These are phyloP conservation scores for Biscogniauxia sp. DNA, from an alignment of 2,329 filamentous ascomycete species.

Conservation along the genomic window DNA sequence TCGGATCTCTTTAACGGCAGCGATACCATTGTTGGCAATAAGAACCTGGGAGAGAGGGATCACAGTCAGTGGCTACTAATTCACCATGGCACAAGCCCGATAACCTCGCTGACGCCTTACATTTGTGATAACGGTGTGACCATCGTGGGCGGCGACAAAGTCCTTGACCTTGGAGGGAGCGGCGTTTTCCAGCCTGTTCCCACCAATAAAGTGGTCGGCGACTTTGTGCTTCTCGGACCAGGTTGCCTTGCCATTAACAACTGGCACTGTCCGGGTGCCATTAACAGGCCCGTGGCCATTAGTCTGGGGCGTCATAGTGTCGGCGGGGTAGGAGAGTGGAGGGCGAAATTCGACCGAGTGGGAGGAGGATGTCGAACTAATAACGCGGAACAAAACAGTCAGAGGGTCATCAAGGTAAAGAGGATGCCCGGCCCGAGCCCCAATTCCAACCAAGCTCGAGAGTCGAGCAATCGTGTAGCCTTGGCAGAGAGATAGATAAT, in stretches of 20 bases:
- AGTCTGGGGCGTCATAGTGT: conserved; percentile 23
- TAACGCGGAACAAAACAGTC: conserved; percentile 21
- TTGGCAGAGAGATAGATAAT: not conserved
- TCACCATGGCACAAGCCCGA: not conserved
- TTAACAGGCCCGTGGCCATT: conserved; percentile 37
- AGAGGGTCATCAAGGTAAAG: conserved; percentile 27
- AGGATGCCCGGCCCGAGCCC: conserved; percentile 25
- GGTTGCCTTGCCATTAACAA: conserved; percentile 58
- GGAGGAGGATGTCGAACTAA: conserved; percentile 11
- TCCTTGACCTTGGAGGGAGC: conserved; percentile 88
- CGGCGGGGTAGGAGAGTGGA: conserved; percentile 8
- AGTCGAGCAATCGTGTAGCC: conserved; percentile 22
- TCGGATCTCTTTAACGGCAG: conserved; percentile 97
- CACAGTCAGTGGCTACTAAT: conserved; percentile 7
- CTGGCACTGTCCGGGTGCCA: conserved; percentile 48
- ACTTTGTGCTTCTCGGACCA: conserved; percentile 81
- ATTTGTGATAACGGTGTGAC: conserved; percentile 97
- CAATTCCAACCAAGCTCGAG: conserved; percentile 16
- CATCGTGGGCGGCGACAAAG: conserved; percentile 84
- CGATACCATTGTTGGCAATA: conserved; percentile 99
- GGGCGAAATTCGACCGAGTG: conserved; percentile 11
- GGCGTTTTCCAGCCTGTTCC: conserved; percentile 81
- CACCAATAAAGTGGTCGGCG: conserved; percentile 93
- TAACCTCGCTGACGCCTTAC: conserved; percentile 52
- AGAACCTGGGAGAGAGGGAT: conserved; percentile 75